Conservation (phyloP, 257 asterid genomes). For the Voacanga thouarsii region DNA sequence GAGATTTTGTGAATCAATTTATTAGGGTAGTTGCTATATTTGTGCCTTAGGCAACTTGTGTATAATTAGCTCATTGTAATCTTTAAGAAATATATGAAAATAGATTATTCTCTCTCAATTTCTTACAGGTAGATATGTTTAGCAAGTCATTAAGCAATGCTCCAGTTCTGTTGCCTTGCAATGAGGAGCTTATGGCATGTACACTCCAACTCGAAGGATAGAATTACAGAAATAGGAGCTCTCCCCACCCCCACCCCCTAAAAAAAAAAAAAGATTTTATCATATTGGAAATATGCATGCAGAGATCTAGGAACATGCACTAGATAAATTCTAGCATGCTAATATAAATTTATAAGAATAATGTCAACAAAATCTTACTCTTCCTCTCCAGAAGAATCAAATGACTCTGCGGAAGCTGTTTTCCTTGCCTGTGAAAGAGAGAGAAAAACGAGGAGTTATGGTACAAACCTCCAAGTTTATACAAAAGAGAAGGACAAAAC, state of each 20-base stretch:
- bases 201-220: too few relatives aligned
- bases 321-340: neutral
- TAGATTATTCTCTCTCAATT: too few relatives aligned
- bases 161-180: too few relatives aligned
- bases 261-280: neutral
- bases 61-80: too few relatives aligned
- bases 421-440: slow-evolving; percentile 51
- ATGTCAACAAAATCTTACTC: slow-evolving; percentile 58
- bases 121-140: too few relatives aligned
- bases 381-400: slow-evolving; percentile 95
- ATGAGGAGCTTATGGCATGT: too few relatives aligned
- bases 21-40: too few relatives aligned
- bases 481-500: neutral
- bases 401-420: slow-evolving; percentile 67
- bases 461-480: neutral
- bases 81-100: too few relatives aligned
- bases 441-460: slow-evolving; percentile 17
- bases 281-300: neutral
- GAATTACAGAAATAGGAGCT: too few relatives aligned
- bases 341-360: slow-evolving; percentile 7
- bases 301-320: neutral
- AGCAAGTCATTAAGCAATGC: too few relatives aligned
- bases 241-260: neutral
- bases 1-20: too few relatives aligned
- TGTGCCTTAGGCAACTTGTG: too few relatives aligned